Percentiles rank a stretch among this genome's conserved stretches.
phyloP scores from a whole-genome alignment of 306 rosid genomes.

The Prosopis cineraria region DNA sequence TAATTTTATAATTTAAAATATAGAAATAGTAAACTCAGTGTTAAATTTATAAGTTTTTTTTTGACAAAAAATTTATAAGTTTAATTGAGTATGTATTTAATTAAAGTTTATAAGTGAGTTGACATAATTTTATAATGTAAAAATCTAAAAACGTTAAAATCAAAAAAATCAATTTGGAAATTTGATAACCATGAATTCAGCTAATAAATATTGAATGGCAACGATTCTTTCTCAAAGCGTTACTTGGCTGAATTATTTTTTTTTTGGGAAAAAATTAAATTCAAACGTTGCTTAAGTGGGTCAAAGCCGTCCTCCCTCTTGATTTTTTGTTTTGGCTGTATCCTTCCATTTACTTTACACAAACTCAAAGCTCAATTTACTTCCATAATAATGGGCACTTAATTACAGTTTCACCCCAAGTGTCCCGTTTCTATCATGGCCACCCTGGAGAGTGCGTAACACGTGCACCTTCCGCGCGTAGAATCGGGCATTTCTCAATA shows the following conservation, averaged over 20 bases:
- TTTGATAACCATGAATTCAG: no score
- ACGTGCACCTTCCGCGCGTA: conserved; percentile 42
- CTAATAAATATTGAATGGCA: neutral
- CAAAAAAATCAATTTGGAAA: no score
- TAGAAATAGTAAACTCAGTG: no score
- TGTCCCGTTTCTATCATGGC: neutral
- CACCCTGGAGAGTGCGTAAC: neutral
- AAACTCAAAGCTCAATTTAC: neutral
- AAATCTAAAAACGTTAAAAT: no score
- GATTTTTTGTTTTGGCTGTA: neutral
- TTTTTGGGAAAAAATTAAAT: neutral
- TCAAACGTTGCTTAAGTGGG: neutral
- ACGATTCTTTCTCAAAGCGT: neutral
- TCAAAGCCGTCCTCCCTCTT: neutral
- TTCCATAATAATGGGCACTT: neutral
- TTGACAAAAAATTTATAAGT: no score
- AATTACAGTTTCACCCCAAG: neutral
- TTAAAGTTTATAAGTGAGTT: no score
- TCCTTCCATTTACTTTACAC: neutral
- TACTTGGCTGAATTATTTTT: neutral
- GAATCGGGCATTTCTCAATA: conserved; percentile 20
- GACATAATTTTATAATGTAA: no score
- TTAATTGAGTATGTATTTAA: no score
- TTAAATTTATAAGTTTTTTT: no score
- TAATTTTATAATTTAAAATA: no score